Base-by-base conservation (phyloP, 139 green algal species). In the Bryopsis sp. region DNA sequence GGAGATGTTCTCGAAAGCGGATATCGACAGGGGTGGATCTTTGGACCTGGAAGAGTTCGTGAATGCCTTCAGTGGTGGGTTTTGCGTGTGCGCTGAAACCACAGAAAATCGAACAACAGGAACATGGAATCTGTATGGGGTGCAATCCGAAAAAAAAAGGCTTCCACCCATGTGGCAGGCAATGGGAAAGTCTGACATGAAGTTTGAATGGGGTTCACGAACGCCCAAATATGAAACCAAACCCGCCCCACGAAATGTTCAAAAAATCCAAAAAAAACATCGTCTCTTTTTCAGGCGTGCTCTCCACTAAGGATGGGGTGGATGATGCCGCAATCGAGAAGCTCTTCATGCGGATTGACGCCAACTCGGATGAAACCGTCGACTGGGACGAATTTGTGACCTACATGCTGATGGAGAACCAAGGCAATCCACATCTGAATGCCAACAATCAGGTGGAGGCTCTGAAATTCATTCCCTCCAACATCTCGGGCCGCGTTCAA, bases 371-470 rank as follows among this genome's bases (percentile, higher is more conserved):
- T 62, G 83, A 80, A 43, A 82, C 73, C 29, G 66, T 93, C 2
- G 78, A 88, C 74, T 93, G 86, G 86, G 79, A 88, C 39, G 86
- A 92, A 76, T 90, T 92, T 81, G 77, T 72, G 26, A 80, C 74
- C 24, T 86, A 85, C 75, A 88, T 89, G 65, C 60, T 93, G 29
- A 77, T 90, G 33, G 79, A 90, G 63, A 85, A 79, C 47, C 57
- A 43, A n/a, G n/a, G n/a, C n/a, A n/a, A n/a, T n/a, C n/a, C n/a
- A n/a, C n/a, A n/a, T n/a, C n/a, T n/a, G n/a, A n/a, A n/a, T n/a
- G n/a, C n/a, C n/a, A n/a, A n/a, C n/a, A n/a, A n/a, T n/a, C n/a
- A 77, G n/a, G 72, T 77, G 26, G 58, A 38, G 29, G 26, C 22
- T 46, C 38, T 35, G 29, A 11, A 35, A 35, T 48, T 64, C 15